Percentiles rank a stretch among this genome's conserved stretches.
phyloP scores from a whole-genome alignment of 1,284 basidiomycete species.

The Bjerkandera adusta region DNA sequence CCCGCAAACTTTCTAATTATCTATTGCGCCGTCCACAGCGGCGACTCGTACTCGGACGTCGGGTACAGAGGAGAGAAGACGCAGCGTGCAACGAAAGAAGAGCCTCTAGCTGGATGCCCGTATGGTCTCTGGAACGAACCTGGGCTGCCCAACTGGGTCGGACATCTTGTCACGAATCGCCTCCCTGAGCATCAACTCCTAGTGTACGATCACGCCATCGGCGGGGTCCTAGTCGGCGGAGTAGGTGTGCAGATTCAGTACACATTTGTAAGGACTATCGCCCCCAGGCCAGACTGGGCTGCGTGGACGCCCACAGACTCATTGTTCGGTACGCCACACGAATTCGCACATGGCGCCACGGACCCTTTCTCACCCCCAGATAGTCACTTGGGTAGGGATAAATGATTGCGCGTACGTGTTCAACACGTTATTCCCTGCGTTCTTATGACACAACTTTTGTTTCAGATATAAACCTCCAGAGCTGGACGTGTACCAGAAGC shows the following conservation, averaged over 20 bases:
- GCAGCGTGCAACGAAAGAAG: constrained; percentile 31
- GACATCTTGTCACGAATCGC: constrained; percentile 46
- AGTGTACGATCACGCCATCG: constrained; percentile 50
- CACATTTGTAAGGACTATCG: constrained; percentile 36
- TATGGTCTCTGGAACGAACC: constrained; percentile 43
- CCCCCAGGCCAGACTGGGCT: constrained; percentile 37
- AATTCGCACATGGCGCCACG: not conserved
- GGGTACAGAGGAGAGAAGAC: constrained; percentile 24
- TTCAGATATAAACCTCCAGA: constrained; percentile 5
- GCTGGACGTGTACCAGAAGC: constrained; percentile 14
- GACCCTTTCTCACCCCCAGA: not conserved
- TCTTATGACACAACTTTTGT: not conserved
- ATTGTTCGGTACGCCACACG: constrained; percentile 42
- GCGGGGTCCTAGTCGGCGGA: constrained; percentile 41
- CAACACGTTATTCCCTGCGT: not conserved
- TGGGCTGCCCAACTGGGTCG: constrained; percentile 51
- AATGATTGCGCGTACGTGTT: constrained; percentile 55
- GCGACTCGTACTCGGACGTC: constrained; percentile 52
- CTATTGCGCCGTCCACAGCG: constrained; percentile 30
- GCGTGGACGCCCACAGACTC: constrained; percentile 41
- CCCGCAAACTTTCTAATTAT: no score
- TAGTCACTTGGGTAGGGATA: constrained; percentile 67
- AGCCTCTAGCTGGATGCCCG: constrained; percentile 48
- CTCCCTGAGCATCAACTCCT: constrained; percentile 32
- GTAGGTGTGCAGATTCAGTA: constrained; percentile 38